A percentile compares a stretch with the other conserved stretches of the same genome.
Evolutionary conservation across 345 rosid genomes (phyloP).

Genomic region (Populus pruinosa): DNA sequence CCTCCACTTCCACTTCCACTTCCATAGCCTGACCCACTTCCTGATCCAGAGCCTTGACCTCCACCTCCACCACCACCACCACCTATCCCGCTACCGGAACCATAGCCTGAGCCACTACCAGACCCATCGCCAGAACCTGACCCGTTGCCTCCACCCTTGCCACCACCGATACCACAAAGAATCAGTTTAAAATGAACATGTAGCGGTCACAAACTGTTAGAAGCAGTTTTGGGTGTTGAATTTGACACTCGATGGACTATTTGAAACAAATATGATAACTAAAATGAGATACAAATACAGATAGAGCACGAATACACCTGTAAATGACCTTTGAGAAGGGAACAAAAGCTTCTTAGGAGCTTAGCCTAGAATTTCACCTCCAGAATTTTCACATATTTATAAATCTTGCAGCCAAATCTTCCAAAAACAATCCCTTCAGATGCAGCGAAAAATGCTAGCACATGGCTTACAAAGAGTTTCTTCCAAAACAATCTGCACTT

Average conservation of each 20-base stretch:
- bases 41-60: too few relatives aligned
- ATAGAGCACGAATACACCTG: neutral
- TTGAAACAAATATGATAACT: neutral
- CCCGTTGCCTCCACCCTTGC: slow-evolving; percentile 10
- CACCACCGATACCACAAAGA: neutral
- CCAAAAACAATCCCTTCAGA: slow-evolving; percentile 92
- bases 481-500: neutral
- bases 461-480: slow-evolving; percentile 75
- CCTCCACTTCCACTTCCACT: too few relatives aligned
- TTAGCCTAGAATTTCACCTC: slow-evolving; percentile 43
- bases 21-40: too few relatives aligned
- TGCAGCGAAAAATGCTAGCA: slow-evolving; percentile 85
- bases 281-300: neutral
- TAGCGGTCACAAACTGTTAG: neutral
- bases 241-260: neutral
- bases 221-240: neutral
- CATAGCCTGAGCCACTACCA: slow-evolving; percentile 21
- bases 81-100: slow-evolving; percentile 5
- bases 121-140: slow-evolving; percentile 16
- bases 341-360: neutral
- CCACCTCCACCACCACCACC: slow-evolving; percentile 33
- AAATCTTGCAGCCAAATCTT: slow-evolving; percentile 79
- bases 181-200: neutral
- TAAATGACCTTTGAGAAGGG: neutral
- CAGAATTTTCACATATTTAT: slow-evolving; percentile 70